phyloP scores from a whole-genome alignment of 2,329 filamentous ascomycete genomes.

The Exophiala oligosperma region DNA sequence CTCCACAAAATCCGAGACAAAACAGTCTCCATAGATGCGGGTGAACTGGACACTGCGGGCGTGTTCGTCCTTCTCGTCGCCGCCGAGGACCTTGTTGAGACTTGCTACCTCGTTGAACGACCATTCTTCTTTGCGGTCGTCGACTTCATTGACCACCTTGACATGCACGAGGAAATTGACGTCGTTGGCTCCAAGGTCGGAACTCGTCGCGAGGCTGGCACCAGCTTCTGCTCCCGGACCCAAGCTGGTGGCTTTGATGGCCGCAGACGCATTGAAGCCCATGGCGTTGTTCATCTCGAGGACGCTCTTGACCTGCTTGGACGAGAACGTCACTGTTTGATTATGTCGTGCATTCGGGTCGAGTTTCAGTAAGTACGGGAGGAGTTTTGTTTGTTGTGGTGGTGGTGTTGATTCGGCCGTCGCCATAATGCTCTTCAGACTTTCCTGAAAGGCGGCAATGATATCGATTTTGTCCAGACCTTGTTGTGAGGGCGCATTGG shows the following conservation, averaged over 20 bases:
- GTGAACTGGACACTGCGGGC: conserved; percentile 4
- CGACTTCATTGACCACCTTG: conserved; percentile 11
- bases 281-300: conserved; percentile 10
- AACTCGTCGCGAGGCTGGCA: conserved; percentile 3
- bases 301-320: conserved; percentile 10
- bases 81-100: not conserved
- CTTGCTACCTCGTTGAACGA: conserved; percentile 6
- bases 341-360: conserved; percentile 6
- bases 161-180: conserved; percentile 13
- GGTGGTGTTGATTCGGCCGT: not conserved
- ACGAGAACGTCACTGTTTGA: conserved; percentile 8
- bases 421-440: not conserved
- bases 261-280: conserved; percentile 8
- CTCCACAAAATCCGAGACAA: conserved; percentile 11
- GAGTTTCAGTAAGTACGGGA: conserved; percentile 7
- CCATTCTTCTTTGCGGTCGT: conserved; percentile 10
- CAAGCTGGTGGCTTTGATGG: conserved; percentile 9
- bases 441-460: not conserved
- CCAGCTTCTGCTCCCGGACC: conserved; percentile 3
- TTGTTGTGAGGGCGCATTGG: too few relatives aligned
- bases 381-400: not conserved
- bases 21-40: conserved; percentile 8
- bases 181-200: conserved; percentile 4
- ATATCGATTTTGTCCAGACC: not conserved
- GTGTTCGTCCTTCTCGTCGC: not conserved